Evolutionary conservation across 441 rosid genomes (phyloP), one percentile per base, ranked within the genome.

Genomic region (Pelargonium citronellum): DNA sequence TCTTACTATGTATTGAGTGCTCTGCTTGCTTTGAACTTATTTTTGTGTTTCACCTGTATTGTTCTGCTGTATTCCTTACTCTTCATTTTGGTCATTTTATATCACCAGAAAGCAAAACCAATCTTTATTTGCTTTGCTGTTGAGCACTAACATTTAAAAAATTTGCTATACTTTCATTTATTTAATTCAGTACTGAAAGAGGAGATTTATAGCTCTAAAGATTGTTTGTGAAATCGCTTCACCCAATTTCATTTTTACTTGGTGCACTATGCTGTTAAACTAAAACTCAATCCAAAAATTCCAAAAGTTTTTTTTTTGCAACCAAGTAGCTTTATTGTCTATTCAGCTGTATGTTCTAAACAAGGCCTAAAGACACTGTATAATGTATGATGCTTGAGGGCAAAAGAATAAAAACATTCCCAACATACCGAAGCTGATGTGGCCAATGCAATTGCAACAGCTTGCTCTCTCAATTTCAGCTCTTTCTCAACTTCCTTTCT

Each of bases 401-500:
- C 46, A 20, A 12, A 34, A 63, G 15, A 22, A 43, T 7, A 3
- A 43, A 43, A 4, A 22, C 24, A 11, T 30, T n/a, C 34, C 46
- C 19, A 43, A 73, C 66, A 69, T 63, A 95, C 98, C 6, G 84
- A 68, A 74, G 96, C 85, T 64, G 95, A 70, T 10, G 86, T 81
- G 69, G 95, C 86, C 84, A 90, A 80, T 47, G 91, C 84, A 76
- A 83, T 65, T 61, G 87, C 87, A 78, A 82, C 73, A 61, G 87
- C 91, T 79, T 92, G 95, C 72, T 92, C 98, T 72, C 95, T 84
- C 74, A 85, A 20, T 75, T 87, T 95, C 55, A 92, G 80, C 79
- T 95, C 99, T 81, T 88, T 88, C 76, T 89, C 96, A 34, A 84
- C 81, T 77, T 95, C 98, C 80, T 89, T 89, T 82, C 91, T 88